Conservation (phyloP, 169 alveolate species). For the Plasmodium coatneyi region DNA sequence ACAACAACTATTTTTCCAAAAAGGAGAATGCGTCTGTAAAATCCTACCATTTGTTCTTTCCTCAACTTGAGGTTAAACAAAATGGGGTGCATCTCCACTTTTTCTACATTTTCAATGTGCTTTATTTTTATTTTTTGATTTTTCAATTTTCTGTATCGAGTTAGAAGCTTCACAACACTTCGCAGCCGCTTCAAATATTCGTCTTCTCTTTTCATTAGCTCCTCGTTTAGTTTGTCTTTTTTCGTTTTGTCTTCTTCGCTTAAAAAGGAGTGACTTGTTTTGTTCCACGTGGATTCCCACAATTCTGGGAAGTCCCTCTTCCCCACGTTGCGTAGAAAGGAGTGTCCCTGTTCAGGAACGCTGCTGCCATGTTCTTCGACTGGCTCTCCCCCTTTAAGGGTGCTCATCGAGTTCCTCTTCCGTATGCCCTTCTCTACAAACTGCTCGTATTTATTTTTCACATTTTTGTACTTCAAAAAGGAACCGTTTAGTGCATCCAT, state of each 20-base stretch:
- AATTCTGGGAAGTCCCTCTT: not conserved
- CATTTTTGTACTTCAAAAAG: not conserved
- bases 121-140: constrained; percentile 14
- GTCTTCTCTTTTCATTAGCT: not conserved
- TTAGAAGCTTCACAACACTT: not conserved
- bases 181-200: not conserved
- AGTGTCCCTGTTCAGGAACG: not conserved
- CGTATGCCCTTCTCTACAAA: constrained; percentile 1
- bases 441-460: constrained; percentile 16
- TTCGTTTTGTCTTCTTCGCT: not conserved
- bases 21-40: not conserved
- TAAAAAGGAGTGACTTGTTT: not conserved
- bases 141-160: constrained; percentile 4
- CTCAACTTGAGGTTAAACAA: not conserved
- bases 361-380: not conserved
- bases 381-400: not conserved
- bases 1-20: constrained; percentile 3
- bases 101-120: not conserved
- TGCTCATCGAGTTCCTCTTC: not conserved
- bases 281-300: not conserved
- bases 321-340: not conserved
- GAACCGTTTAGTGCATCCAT: not conserved
- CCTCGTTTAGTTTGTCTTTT: not conserved
- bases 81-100: constrained; percentile 16
- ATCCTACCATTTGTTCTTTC: not conserved